Percentiles rank a stretch among this genome's conserved stretches.
These are phyloP conservation scores for Penicillium cataractarum DNA, from an alignment of 495 filamentous ascomycete genomes.

Conservation along the genomic window DNA sequence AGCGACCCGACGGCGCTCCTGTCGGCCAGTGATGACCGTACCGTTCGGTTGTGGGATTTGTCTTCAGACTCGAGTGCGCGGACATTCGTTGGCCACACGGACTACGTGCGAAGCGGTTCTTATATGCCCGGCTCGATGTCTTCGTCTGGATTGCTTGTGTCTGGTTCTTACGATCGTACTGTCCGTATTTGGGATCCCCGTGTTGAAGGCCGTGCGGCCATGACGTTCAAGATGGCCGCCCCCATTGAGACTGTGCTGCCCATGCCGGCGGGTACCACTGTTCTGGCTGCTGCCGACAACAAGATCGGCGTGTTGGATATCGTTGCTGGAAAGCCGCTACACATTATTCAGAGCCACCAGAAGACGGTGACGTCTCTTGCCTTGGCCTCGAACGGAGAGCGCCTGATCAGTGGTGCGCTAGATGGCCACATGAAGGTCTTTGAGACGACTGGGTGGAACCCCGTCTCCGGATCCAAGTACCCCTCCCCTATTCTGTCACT, in stretches of 20 bases:
- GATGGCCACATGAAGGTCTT: conserved; percentile 98
- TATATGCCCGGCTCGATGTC: conserved; percentile 81
- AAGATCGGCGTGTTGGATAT: conserved; percentile 93
- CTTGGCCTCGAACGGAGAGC: conserved; percentile 73
- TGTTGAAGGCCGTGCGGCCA: conserved; percentile 65
- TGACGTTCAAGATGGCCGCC: conserved; percentile 91
- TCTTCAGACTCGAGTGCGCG: conserved; percentile 73
- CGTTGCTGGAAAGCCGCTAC: conserved; percentile 83
- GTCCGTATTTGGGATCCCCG: conserved; percentile 93
- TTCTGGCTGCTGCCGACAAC: conserved; percentile 83
- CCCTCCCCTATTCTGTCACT: conserved; percentile 85
- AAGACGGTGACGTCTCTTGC: conserved; percentile 91
- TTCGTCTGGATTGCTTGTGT: conserved; percentile 71
- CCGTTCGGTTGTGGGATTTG: conserved; percentile 91
- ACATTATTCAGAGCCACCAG: conserved; percentile 90
- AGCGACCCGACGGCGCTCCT: conserved; percentile 82
- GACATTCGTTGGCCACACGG: conserved; percentile 83
- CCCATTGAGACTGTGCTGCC: conserved; percentile 86
- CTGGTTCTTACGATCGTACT: conserved; percentile 91
- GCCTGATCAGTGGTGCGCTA: conserved; percentile 82
- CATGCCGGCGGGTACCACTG: conserved; percentile 79
- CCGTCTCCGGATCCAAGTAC: conserved; percentile 91
- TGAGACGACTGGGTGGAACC: conserved; percentile 88
- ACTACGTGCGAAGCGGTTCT: conserved; percentile 85
- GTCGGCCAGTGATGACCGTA: conserved; percentile 86